Percentiles rank a stretch among this genome's conserved stretches.
Evolutionary conservation across 768 basidiomycete genomes (phyloP).

Genomic region (Lactifluus pinguis): DNA sequence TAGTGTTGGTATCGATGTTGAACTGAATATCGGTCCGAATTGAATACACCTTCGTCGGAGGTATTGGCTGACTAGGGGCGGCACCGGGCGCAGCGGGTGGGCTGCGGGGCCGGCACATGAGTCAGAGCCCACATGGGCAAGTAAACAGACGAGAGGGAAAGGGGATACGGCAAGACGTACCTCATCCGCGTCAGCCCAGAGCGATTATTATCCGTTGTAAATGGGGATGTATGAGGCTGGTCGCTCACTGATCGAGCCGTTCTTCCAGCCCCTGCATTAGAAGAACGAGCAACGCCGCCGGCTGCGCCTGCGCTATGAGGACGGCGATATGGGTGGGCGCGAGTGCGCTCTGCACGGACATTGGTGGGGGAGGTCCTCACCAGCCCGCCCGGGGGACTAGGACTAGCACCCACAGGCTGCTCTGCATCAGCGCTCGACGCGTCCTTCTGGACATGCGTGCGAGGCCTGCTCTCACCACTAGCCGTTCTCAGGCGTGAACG

Average conservation of each 20-base stretch:
- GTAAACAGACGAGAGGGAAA: background rate
- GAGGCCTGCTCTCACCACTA: conserved; percentile 15
- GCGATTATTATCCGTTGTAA: conserved; percentile 2
- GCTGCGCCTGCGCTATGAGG: conserved; percentile 14
- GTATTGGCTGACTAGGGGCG: background rate
- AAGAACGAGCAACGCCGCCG: background rate
- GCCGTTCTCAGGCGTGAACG: conserved; percentile 11
- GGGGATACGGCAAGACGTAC: conserved; percentile 9
- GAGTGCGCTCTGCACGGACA: conserved; percentile 11
- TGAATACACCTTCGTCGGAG: conserved; percentile 24
- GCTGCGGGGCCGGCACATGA: conserved; percentile 9
- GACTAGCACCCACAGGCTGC: conserved; percentile 6
- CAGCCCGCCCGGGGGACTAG: conserved; percentile 11
- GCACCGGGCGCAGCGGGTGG: conserved; percentile 8
- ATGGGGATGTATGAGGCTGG: conserved; percentile 7
- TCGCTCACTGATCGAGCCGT: conserved; percentile 13
- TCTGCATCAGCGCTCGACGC: conserved; percentile 7
- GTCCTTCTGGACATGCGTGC: conserved; percentile 12
- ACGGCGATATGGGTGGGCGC: conserved; percentile 18
- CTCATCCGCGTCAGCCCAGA: conserved; percentile 17
- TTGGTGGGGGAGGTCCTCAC: conserved; percentile 10
- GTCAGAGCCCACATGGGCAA: background rate
- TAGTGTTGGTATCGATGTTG: conserved; percentile 38
- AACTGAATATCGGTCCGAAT: conserved; percentile 58
- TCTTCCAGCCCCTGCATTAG: background rate